These are phyloP conservation scores for Xerophyta viscosa DNA, from an alignment of 106 monocot genomes.

Conservation along the genomic window DNA sequence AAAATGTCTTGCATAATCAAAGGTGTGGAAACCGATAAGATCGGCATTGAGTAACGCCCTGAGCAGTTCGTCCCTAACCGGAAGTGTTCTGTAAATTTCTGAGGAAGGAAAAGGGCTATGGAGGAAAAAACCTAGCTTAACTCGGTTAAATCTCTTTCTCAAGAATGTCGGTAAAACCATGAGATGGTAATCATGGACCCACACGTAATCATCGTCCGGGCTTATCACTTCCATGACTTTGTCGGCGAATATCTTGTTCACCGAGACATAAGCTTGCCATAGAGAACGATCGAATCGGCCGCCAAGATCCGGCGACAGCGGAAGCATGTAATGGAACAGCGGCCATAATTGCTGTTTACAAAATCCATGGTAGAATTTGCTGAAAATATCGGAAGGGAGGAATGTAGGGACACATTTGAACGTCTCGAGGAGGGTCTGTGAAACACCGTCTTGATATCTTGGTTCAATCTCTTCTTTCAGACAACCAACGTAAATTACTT, in stretches of 20 bases:
- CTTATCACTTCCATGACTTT: constrained; percentile 52
- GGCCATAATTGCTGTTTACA: constrained; percentile 53
- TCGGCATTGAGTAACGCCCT: constrained; percentile 42
- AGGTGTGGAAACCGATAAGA: constrained; percentile 49
- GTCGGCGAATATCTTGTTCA: constrained; percentile 53
- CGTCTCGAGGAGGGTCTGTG: constrained; percentile 30
- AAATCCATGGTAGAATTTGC: constrained; percentile 48
- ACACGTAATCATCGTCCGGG: constrained; percentile 44
- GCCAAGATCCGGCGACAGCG: constrained; percentile 36
- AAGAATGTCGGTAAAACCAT: constrained; percentile 46
- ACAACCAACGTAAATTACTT: constrained; percentile 42
- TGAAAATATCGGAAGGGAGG: constrained; percentile 32
- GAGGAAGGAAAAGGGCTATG: constrained; percentile 53
- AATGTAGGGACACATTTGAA: constrained; percentile 45
- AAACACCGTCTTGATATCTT: constrained; percentile 37
- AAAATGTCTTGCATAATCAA: constrained; percentile 52
- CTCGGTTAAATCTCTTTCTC: constrained; percentile 41
- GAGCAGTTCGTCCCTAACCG: constrained; percentile 47
- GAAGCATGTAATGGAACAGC: constrained; percentile 48
- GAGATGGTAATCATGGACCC: constrained; percentile 54
- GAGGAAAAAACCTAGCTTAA: constrained; percentile 50
- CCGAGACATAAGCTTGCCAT: constrained; percentile 53
- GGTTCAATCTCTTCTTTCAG: constrained; percentile 38
- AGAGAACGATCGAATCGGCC: constrained; percentile 43
- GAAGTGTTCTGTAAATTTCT: constrained; percentile 44